Evolutionary conservation across 2,329 filamentous ascomycete genomes (phyloP), one percentile per base, ranked within the genome.

Genomic region (Akanthomyces uredinophilus): DNA sequence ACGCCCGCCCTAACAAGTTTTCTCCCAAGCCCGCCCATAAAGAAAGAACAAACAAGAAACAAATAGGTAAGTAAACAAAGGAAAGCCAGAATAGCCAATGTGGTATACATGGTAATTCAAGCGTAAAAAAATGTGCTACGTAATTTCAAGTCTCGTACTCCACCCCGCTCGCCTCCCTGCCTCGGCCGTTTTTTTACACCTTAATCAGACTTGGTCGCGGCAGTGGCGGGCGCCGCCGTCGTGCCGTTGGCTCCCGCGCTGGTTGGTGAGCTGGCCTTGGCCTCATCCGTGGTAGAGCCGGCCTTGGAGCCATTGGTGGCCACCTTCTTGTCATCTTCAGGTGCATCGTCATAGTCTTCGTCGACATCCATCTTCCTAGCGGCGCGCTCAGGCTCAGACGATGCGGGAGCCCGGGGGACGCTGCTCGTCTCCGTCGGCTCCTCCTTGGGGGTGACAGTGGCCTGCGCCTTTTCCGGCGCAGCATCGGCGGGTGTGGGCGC

Each of bases 321-420:
- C 1, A 73, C 72, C 72, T 88, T 88, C 77, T 88, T 88, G 62
- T 95, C 89, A 64, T 97, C 94, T 67, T 96, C 93, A 5, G 86
- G 91, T 62, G 93, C 94, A 70, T 98, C 94, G 73, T 98, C 94
- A 70, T 99, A 98, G 73, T 98, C 90, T 73, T 99, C 95, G 68
- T 99, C 93, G 22, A 98, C 91, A 7, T 98, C 94, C 86, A 99
- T 96, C 75, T 96, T 96, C 24, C 95, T 84, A 22, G 92, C 92
- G 39, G 95, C 92, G 59, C 87, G 79, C 73, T 90, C 87, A 11
- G 92, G 91, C 77, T 98, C 94, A 20, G 81, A 63, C 1, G 65
- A 74, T 22, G 82, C 78, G 24, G 82, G 79, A 2, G 82, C 74
- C 32, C 83, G 76, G 37, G 80, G 78, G 29, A 79, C 69, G 44